Conservation (phyloP, 2,329 filamentous ascomycete genomes). For the Verticillium longisporum region DNA sequence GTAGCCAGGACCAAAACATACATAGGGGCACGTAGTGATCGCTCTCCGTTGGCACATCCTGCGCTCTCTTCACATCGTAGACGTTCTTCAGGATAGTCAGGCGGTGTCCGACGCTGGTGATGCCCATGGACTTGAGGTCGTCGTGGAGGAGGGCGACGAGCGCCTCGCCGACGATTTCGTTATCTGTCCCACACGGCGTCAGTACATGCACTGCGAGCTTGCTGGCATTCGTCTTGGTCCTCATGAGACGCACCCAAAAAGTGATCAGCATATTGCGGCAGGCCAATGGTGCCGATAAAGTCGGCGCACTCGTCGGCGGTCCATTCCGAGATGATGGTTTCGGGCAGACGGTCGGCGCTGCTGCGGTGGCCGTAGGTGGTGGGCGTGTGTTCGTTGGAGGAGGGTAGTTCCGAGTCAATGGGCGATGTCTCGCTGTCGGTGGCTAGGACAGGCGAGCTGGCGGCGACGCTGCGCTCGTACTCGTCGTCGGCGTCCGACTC, state of each 20-base stretch:
- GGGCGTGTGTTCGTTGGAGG: conserved; percentile 66
- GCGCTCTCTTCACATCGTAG: conserved; percentile 92
- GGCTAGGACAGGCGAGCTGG: conserved; percentile 58
- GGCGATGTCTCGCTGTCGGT: conserved; percentile 63
- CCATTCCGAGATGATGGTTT: conserved; percentile 74
- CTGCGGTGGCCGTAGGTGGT: conserved; percentile 67
- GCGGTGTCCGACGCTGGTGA: conserved; percentile 86
- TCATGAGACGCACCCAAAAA: conserved; percentile 64
- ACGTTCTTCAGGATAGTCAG: conserved; percentile 93
- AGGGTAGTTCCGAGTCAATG: conserved; percentile 66
- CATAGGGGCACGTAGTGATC: conserved; percentile 92
- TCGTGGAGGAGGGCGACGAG: conserved; percentile 84
- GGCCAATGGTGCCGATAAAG: conserved; percentile 72
- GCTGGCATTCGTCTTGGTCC: no score
- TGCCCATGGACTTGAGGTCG: conserved; percentile 91
- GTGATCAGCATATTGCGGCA: conserved; percentile 74
- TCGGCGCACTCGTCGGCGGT: conserved; percentile 83
- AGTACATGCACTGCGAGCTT: conserved; percentile 3
- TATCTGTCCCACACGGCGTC: conserved; percentile 52
- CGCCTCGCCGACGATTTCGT: conserved; percentile 89
- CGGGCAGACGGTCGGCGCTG: conserved; percentile 60
- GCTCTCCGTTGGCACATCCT: conserved; percentile 83
- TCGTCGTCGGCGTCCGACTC: conserved; percentile 80
- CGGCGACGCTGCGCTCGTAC: conserved; percentile 66
- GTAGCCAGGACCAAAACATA: conserved; percentile 38